Conservation (phyloP, 192 early-diverging fungal species). For the Coemansia sp. region DNA sequence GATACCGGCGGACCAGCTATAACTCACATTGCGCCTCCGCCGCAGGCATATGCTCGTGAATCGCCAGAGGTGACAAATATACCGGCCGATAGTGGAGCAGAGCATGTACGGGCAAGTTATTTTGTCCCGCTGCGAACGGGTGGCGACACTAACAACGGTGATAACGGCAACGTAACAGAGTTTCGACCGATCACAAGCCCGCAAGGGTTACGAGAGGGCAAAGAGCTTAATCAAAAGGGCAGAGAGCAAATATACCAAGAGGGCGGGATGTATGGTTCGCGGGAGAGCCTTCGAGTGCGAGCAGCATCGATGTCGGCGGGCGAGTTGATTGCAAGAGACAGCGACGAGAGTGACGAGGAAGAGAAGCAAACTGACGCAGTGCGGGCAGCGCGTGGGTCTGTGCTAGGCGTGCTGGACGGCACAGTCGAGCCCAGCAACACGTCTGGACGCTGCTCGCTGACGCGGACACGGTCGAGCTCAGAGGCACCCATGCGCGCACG, state of each 20-base stretch:
- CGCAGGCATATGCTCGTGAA: not conserved
- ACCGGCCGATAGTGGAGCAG: not conserved
- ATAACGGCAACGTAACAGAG: not conserved
- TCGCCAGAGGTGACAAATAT: not conserved
- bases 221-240: not conserved
- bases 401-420: conserved; percentile 46
- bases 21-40: not conserved
- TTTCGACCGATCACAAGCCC: not conserved
- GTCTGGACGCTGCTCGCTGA: conserved; percentile 21
- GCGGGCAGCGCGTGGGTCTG: conserved; percentile 23
- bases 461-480: conserved; percentile 45
- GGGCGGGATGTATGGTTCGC: not conserved
- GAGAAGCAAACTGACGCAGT: conserved; percentile 10
- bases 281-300: conserved; percentile 9
- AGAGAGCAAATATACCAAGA: not conserved
- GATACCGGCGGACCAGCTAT: not conserved
- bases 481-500: conserved; percentile 30
- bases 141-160: not conserved
- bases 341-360: not conserved
- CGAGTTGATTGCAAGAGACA: not conserved
- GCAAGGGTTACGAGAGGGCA: not conserved
- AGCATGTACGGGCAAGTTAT: conserved; percentile 3
- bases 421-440: conserved; percentile 43
- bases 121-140: conserved; percentile 14
- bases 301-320: conserved; percentile 22